Conservation (phyloP, 1,139 yeast species). For the Torulaspora globosa region DNA sequence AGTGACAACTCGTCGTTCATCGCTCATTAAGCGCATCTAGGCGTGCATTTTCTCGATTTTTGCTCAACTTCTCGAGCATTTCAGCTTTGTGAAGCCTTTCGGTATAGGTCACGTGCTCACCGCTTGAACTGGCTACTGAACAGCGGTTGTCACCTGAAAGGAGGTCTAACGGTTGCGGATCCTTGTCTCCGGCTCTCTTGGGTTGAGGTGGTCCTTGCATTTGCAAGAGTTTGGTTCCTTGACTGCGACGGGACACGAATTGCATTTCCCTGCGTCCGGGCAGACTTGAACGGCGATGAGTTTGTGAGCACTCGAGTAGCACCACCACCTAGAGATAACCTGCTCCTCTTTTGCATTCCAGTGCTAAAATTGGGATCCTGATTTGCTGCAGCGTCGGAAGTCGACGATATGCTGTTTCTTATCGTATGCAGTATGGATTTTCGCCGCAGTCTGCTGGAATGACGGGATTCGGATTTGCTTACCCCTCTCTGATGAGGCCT, state of each 20-base stretch:
- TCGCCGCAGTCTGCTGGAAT: conserved; percentile 27
- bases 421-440: conserved; percentile 35
- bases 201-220: neutral
- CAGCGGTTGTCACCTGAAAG: conserved; percentile 25
- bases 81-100: neutral
- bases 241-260: conserved; percentile 4
- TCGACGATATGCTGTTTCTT: conserved; percentile 28
- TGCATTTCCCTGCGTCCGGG: conserved; percentile 9
- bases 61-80: conserved; percentile 13
- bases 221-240: neutral
- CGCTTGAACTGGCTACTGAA: neutral
- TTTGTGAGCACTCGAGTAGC: conserved; percentile 26
- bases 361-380: neutral
- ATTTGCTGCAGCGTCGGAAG: conserved; percentile 8
- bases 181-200: conserved; percentile 3
- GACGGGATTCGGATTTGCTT: conserved; percentile 3
- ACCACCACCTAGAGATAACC: conserved; percentile 30
- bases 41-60: conserved; percentile 7
- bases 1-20: neutral
- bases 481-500: conserved; percentile 3
- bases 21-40: conserved; percentile 3
- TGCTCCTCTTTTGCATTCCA: conserved; percentile 7
- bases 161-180: conserved; percentile 23
- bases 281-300: conserved; percentile 8
- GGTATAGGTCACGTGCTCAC: conserved; percentile 5